Percentiles rank a stretch among this genome's conserved stretches.
These are phyloP conservation scores for Calonectria naviculata DNA, from an alignment of 2,329 filamentous ascomycete genomes.

Conservation along the genomic window DNA sequence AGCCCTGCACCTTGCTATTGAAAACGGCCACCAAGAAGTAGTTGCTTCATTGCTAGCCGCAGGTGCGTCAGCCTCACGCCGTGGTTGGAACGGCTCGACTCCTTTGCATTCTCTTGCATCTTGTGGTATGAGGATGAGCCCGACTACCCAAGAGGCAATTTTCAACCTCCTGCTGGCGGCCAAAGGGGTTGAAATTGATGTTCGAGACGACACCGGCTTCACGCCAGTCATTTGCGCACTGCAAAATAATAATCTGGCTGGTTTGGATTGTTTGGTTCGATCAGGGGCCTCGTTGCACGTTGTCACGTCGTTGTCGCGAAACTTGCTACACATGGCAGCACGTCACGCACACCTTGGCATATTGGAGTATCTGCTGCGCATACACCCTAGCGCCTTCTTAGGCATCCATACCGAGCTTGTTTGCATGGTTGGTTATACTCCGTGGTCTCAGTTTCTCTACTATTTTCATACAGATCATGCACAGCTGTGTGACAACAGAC, in stretches of 20 bases:
- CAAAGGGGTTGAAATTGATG: background rate
- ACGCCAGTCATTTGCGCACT: background rate
- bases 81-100: background rate
- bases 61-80: background rate
- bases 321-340: background rate
- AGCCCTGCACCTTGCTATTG: background rate
- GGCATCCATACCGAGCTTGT: background rate
- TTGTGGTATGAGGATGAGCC: fast-evolving
- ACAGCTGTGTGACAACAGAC: fast-evolving
- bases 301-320: background rate
- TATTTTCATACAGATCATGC: background rate
- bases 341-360: fast-evolving
- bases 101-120: background rate
- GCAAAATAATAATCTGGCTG: fast-evolving
- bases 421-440: fast-evolving
- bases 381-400: background rate
- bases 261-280: background rate
- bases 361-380: background rate
- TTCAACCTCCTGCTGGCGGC: background rate
- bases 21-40: background rate
- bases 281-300: background rate
- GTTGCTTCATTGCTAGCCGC: background rate
- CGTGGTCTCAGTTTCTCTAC: background rate
- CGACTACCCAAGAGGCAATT: background rate
- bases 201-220: fast-evolving